Percentiles rank a stretch among this genome's conserved stretches.
These are phyloP conservation scores for Vicia faba DNA, from an alignment of 306 rosid genomes.

Conservation along the genomic window DNA sequence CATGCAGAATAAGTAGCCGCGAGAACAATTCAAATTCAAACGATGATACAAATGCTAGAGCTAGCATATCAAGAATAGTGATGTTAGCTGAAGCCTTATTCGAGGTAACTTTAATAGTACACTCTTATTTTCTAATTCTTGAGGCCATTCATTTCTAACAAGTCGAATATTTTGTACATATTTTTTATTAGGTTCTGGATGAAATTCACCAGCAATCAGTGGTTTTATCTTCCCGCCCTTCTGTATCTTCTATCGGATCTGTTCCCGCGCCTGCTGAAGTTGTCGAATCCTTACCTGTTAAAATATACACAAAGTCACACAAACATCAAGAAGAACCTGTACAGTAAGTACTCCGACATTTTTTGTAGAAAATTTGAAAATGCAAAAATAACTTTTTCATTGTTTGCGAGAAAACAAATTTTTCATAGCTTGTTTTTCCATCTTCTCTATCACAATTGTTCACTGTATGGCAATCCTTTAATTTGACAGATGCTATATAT, in stretches of 20 bases:
- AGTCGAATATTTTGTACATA: slow-evolving; percentile 58
- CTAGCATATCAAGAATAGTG: slow-evolving; percentile 98
- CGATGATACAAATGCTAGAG: slow-evolving; percentile 85
- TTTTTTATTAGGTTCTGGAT: slow-evolving; percentile 99
- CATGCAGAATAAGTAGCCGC: slow-evolving; percentile 65
- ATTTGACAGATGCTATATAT: slow-evolving; percentile 83
- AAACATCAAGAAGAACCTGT: slow-evolving; percentile 90
- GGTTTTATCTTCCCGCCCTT: slow-evolving; percentile 89
- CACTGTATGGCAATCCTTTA: slow-evolving; percentile 20
- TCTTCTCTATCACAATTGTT: background rate
- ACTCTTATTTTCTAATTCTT: slow-evolving; percentile 34
- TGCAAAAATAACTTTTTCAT: background rate
- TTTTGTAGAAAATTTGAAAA: slow-evolving; percentile 11
- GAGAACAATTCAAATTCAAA: slow-evolving; percentile 54
- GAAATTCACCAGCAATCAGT: slow-evolving; percentile 99
- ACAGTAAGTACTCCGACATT: slow-evolving; percentile 63
- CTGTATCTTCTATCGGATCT: slow-evolving; percentile 95
- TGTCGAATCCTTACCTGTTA: slow-evolving; percentile 95
- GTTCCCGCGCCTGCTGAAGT: slow-evolving; percentile 92
- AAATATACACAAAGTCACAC: slow-evolving; percentile 65
- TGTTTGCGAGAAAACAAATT: background rate
- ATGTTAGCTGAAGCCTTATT: slow-evolving; percentile 98
- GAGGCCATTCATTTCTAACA: slow-evolving; percentile 42
- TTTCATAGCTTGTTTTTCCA: background rate
- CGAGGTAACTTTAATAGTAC: slow-evolving; percentile 62